Percentiles rank a stretch among this genome's conserved stretches.
Evolutionary conservation across 2,329 filamentous ascomycete species (phyloP).

Genomic region (Alternaria sp.): DNA sequence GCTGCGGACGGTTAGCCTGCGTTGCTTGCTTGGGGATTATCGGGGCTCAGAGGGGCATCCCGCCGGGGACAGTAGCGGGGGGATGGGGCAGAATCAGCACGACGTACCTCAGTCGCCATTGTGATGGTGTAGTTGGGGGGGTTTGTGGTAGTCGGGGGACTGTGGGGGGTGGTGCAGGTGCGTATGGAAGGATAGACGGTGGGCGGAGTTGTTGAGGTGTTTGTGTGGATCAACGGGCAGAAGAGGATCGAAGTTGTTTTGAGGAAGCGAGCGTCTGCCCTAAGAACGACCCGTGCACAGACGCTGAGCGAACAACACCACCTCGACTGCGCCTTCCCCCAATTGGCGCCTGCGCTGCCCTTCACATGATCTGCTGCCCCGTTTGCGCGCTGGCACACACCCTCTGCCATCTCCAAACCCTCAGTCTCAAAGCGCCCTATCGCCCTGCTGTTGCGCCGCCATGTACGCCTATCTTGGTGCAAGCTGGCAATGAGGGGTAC

Average conservation of each 20-base stretch:
- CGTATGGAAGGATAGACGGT: constrained; percentile 32
- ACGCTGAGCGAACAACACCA: constrained; percentile 26
- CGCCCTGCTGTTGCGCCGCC: not conserved
- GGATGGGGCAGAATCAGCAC: constrained; percentile 41
- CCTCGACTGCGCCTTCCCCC: constrained; percentile 31
- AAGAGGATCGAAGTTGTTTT: constrained; percentile 37
- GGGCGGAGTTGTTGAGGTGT: constrained; percentile 31
- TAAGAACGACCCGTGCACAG: constrained; percentile 11
- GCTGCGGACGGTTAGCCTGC: constrained; percentile 51
- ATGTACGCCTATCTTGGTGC: not conserved
- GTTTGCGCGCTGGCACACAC: constrained; percentile 10
- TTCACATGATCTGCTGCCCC: constrained; percentile 25
- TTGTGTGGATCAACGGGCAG: constrained; percentile 30
- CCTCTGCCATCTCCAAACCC: not conserved
- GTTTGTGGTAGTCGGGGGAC: constrained; percentile 18
- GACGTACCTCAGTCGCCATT: constrained; percentile 70
- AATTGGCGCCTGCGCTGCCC: constrained; percentile 19
- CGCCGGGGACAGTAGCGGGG: constrained; percentile 46
- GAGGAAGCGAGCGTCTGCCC: constrained; percentile 40
- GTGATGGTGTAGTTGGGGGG: constrained; percentile 40
- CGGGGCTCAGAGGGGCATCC: constrained; percentile 51
- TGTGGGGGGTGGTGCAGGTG: constrained; percentile 29
- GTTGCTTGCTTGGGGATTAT: constrained; percentile 37
- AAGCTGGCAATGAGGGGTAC: constrained; percentile 18
- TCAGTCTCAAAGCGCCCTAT: not conserved